Evolutionary conservation across 257 asterid genomes (phyloP).

Genomic region (Dorcoceras hygrometricum): DNA sequence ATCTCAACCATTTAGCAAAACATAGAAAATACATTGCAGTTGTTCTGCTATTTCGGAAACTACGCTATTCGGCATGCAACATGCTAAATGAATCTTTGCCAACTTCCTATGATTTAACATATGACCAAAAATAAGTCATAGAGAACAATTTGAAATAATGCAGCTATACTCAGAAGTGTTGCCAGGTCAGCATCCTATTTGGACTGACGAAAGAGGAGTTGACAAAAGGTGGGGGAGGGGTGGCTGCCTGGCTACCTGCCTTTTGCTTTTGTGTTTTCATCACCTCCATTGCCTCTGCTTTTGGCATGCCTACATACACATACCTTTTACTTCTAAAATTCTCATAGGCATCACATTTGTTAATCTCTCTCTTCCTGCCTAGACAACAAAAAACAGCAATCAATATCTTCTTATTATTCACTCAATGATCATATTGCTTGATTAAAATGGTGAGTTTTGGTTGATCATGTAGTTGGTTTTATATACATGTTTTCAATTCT

Average conservation of each 20-base stretch:
- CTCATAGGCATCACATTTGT: slow-evolving; percentile 34
- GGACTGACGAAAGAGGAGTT: slow-evolving; percentile 46
- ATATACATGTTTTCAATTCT: slow-evolving; percentile 16
- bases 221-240: slow-evolving; percentile 45
- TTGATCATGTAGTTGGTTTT: slow-evolving; percentile 26
- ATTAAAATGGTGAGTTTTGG: slow-evolving; percentile 55
- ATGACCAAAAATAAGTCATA: too few species aligned
- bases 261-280: slow-evolving; percentile 69
- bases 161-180: not conserved
- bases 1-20: not conserved
- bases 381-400: slow-evolving; percentile 20
- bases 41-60: not conserved
- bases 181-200: slow-evolving; percentile 74
- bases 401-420: slow-evolving; percentile 26
- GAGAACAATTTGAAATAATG: too few species aligned
- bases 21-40: not conserved
- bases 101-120: not conserved
- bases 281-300: slow-evolving; percentile 65
- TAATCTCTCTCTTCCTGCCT: slow-evolving; percentile 13
- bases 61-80: not conserved
- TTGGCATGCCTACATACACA: slow-evolving; percentile 56
- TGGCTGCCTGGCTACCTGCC: slow-evolving; percentile 39
- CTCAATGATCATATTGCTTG: slow-evolving; percentile 60
- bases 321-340: slow-evolving; percentile 41
- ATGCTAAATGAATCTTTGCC: not conserved